Base-by-base conservation (phyloP, 75 land plant species). In the Pseudotsuga menziesii region DNA sequence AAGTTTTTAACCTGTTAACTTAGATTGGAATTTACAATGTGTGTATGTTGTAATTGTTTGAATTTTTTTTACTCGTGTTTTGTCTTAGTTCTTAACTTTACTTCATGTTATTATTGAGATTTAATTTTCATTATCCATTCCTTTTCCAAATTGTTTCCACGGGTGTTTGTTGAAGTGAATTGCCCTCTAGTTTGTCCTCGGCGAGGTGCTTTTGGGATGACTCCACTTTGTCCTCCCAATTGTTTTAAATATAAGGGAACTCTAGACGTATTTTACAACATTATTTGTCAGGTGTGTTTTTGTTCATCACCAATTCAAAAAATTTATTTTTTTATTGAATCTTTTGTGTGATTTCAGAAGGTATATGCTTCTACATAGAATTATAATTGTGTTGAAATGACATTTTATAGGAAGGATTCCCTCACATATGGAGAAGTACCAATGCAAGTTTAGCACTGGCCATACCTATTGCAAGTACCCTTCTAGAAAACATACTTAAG, bases 351-450 rank as follows among this genome's bases (percentile, higher is more conserved):
- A 23, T 23, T 57, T 35, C 16, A 25, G 25, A 48, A 25, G 29
- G 76, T 26, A n/a, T 17, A 7, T n/a, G 52, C 56, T 63, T 57
- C 17, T 60, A 27, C n/a, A 32, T 13, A 15, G 39, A 41, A 29
- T 6, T 80, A 22, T 55, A 62, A 79, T 36, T 55, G 16, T 77
- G 25, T 57, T 55, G 19, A 11, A 73, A 16, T 55, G 35, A 52
- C 19, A n/a, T 56, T 73, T 73, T 27, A 77, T 91, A 97, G 99
- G 99, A 97, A 81, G 99, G 99, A 55, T 77, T 95, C 85, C 57
- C 83, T 56, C 90, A 96, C 70, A 73, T 97, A 11, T 97, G 99
- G 99, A 89, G 98, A 78, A 98, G 99, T 22, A 95, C 98, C 35
- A 88, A 89, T 85, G 99, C 99, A 32, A 92, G 90, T 56, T 80